A percentile compares a stretch with the other conserved stretches of the same genome.
phyloP scores from a whole-genome alignment of 2,329 filamentous ascomycete genomes.

The Ceratocystis lukuohia region DNA sequence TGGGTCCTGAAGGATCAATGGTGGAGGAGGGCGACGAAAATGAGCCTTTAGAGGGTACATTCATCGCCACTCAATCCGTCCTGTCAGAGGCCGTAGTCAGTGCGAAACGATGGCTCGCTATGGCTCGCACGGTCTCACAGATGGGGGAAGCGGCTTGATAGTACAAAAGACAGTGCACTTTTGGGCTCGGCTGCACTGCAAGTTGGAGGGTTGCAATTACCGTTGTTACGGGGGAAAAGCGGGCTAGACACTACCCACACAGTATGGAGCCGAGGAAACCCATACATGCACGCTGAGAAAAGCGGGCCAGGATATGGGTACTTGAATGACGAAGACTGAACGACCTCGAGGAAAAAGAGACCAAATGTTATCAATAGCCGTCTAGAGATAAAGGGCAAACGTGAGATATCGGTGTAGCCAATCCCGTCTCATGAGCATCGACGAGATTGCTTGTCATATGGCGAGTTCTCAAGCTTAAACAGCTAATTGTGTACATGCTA shows the following conservation, averaged over 20 bases:
- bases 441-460: neutral
- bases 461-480: neutral
- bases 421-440: neutral
- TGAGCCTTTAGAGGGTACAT: conserved; percentile 2
- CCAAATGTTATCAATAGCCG: neutral
- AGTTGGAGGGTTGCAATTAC: neutral
- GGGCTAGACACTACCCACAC: conserved; percentile 1
- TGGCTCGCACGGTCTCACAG: conserved; percentile 9
- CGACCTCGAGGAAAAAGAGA: neutral
- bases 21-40: neutral
- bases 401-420: neutral
- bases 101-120: neutral
- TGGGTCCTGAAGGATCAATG: neutral
- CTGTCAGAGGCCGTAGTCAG: conserved; percentile 5
- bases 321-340: neutral
- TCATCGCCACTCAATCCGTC: conserved; percentile 5
- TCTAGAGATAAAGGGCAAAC: neutral
- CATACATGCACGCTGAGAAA: neutral
- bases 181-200: conserved; percentile 1
- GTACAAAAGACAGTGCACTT: conserved; percentile 11
- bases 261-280: neutral
- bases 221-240: neutral
- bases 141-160: conserved; percentile 3
- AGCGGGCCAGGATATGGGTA: neutral
- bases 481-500: neutral